Evolutionary conservation across 2,329 filamentous ascomycete genomes (phyloP).

Genomic region (Monosporascus sp.): DNA sequence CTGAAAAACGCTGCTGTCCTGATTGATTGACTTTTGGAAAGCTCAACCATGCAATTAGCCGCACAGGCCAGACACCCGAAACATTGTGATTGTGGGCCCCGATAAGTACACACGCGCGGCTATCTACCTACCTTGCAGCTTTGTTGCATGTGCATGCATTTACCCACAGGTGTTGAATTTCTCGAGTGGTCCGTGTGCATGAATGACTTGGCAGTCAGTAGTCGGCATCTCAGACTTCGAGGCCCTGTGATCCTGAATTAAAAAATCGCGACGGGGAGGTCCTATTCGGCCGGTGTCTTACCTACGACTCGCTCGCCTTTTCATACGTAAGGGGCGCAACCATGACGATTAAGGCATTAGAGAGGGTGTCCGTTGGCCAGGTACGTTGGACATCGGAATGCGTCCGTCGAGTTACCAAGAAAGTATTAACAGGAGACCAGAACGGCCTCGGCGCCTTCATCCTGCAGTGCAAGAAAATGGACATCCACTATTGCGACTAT

Average conservation of each 20-base stretch:
- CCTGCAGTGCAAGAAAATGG: conserved; percentile 91
- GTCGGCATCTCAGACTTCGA: neutral
- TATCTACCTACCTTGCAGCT: neutral
- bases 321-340: conserved; percentile 28
- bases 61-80: neutral
- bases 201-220: neutral
- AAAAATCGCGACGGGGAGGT: conserved; percentile 12
- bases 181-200: no score
- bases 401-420: neutral
- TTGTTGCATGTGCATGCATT: no score
- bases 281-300: neutral
- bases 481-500: conserved; percentile 97
- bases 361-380: conserved; percentile 48
- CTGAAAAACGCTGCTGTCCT: neutral
- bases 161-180: no score
- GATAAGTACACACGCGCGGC: neutral
- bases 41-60: neutral
- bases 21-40: neutral
- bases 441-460: conserved; percentile 97
- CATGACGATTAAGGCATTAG: conserved; percentile 53
- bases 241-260: neutral
- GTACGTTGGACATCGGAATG: conserved; percentile 31
- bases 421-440: conserved; percentile 39
- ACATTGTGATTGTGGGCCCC: neutral
- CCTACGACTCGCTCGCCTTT: neutral